These are phyloP conservation scores for Aureobasidium lini DNA, from an alignment of 2,329 filamentous ascomycete species.

Conservation along the genomic window DNA sequence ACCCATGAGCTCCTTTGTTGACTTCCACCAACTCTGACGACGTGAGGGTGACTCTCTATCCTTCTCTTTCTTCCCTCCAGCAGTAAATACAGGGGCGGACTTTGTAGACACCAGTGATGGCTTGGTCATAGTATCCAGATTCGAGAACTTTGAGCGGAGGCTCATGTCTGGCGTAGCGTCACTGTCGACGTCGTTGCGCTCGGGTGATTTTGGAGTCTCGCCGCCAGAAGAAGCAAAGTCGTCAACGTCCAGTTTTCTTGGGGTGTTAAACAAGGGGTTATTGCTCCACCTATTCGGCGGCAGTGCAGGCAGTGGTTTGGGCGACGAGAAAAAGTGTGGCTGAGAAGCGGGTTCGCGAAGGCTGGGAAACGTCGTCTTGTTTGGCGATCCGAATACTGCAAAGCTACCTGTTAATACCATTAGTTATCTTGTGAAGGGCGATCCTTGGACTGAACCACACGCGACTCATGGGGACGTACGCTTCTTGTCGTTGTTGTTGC, in stretches of 20 bases:
- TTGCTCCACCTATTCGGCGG: constrained; percentile 27
- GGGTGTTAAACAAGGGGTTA: constrained; percentile 31
- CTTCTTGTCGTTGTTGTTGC: constrained; percentile 28
- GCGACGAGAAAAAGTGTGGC: constrained; percentile 38
- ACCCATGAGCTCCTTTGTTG: neutral
- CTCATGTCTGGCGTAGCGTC: constrained; percentile 35
- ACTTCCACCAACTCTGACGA: constrained; percentile 11
- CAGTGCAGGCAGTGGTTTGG: constrained; percentile 33
- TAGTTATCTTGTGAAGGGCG: neutral
- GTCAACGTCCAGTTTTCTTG: constrained; percentile 27
- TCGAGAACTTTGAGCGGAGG: constrained; percentile 20
- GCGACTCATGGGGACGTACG: constrained; percentile 25
- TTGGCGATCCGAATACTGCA: constrained; percentile 37
- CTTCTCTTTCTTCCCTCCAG: constrained; percentile 7
- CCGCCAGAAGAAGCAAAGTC: constrained; percentile 40
- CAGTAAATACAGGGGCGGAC: constrained; percentile 1
- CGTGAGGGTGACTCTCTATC: constrained; percentile 4
- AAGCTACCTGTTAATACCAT: constrained; percentile 18
- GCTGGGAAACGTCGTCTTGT: constrained; percentile 40
- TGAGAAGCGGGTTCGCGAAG: constrained; percentile 45
- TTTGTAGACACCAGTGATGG: neutral
- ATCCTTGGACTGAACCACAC: neutral
- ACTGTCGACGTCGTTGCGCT: constrained; percentile 31
- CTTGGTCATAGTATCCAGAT: constrained; percentile 15
- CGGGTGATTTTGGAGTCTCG: constrained; percentile 42